Conservation (phyloP, 2,329 filamentous ascomycete genomes). For the Claviceps fusiformis region DNA sequence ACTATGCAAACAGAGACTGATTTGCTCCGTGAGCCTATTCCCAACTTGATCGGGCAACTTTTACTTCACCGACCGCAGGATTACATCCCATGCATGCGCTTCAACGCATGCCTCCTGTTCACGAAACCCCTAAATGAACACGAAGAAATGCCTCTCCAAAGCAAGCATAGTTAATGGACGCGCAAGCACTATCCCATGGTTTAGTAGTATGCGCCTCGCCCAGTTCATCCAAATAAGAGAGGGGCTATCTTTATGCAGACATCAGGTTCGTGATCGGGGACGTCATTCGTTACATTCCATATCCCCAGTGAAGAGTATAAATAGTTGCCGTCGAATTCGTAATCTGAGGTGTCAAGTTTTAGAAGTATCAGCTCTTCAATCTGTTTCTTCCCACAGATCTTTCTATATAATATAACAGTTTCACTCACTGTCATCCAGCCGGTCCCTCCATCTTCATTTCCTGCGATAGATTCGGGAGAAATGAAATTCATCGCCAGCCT, state of each 20-base stretch:
- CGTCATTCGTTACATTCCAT: not conserved
- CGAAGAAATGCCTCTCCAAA: not conserved
- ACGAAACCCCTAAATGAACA: not conserved
- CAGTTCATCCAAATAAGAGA: not conserved
- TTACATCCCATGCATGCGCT: not conserved
- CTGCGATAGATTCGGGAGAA: not conserved
- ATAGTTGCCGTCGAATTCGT: too few species aligned
- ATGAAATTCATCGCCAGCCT: conserved; percentile 2
- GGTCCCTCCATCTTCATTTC: not conserved
- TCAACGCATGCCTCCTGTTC: not conserved
- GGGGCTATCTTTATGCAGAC: not conserved
- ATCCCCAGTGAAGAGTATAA: too few species aligned
- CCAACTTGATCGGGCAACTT: not conserved
- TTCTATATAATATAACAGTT: not conserved
- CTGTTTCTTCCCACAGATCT: not conserved
- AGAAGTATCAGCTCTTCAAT: not conserved
- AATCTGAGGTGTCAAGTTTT: not conserved
- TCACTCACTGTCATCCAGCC: too few species aligned
- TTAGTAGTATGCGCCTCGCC: not conserved
- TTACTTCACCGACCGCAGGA: not conserved
- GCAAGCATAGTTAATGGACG: not conserved
- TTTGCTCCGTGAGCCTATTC: not conserved
- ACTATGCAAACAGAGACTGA: too few species aligned
- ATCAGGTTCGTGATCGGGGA: not conserved
- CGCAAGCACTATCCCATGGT: not conserved